Percentiles rank a stretch among this genome's conserved stretches.
Conservation (phyloP, 2,329 filamentous ascomycete genomes). For the Dactylonectria estremocensis region DNA sequence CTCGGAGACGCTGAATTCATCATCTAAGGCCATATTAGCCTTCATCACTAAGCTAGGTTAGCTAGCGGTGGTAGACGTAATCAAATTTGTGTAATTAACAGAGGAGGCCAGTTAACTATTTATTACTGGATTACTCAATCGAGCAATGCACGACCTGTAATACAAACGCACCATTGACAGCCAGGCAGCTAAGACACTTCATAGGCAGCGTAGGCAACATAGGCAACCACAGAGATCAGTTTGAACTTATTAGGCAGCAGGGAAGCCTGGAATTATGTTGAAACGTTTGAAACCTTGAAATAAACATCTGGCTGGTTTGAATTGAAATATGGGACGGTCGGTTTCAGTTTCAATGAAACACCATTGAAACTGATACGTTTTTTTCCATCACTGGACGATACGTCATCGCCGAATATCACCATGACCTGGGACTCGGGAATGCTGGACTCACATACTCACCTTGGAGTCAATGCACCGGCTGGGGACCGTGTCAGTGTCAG, state of each 20-base stretch:
- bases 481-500: too few relatives aligned
- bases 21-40: slow-evolving; percentile 8
- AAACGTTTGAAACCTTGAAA: slow-evolving; percentile 9
- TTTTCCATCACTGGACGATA: slow-evolving; percentile 14
- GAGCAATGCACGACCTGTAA: slow-evolving; percentile 9
- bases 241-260: slow-evolving; percentile 11
- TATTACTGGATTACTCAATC: slow-evolving; percentile 8
- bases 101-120: slow-evolving; percentile 12
- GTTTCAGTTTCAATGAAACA: slow-evolving; percentile 13
- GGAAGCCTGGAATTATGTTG: slow-evolving; percentile 11
- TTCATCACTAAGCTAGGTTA: slow-evolving; percentile 12
- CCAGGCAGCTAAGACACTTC: slow-evolving; percentile 12
- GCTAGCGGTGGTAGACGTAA: slow-evolving; percentile 10
- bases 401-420: too few relatives aligned
- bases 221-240: slow-evolving; percentile 12
- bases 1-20: slow-evolving; percentile 12
- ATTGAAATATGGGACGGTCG: slow-evolving; percentile 13
- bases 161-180: slow-evolving; percentile 11
- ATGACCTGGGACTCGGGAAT: too few relatives aligned
- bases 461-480: too few relatives aligned
- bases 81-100: slow-evolving; percentile 14
- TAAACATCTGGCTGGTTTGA: slow-evolving; percentile 10
- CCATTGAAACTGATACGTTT: slow-evolving; percentile 10
- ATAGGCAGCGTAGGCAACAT: slow-evolving; percentile 11
- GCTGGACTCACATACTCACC: too few relatives aligned